Percentiles rank a stretch among this genome's conserved stretches.
Evolutionary conservation across 139 green algal genomes (phyloP).

Genomic region (Micromonas pusilla): DNA sequence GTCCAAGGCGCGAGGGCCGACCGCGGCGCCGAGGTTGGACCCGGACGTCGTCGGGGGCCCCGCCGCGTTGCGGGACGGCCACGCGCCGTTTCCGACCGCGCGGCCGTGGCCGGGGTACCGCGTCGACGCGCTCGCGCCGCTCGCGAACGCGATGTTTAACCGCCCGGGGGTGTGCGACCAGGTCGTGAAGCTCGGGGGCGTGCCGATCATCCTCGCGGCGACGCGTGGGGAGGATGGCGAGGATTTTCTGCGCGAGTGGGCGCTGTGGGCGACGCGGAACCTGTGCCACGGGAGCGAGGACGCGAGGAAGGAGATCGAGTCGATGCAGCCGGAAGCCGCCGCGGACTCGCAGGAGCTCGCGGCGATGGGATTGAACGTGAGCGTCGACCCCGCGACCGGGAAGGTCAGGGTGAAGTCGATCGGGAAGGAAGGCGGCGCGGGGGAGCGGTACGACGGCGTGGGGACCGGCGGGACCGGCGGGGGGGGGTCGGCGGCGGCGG

Average conservation of each 20-base stretch:
- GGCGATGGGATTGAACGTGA: slow-evolving; percentile 51
- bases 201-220: slow-evolving; percentile 7
- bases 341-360: slow-evolving; percentile 55
- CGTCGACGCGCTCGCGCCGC: neutral
- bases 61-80: neutral
- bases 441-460: neutral
- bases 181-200: slow-evolving; percentile 7
- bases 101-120: slow-evolving; percentile 10
- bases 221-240: slow-evolving; percentile 22
- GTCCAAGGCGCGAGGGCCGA: slow-evolving; percentile 13
- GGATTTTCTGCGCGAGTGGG: slow-evolving; percentile 72
- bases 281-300: slow-evolving; percentile 61
- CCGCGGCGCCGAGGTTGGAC: neutral
- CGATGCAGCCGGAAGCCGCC: slow-evolving; percentile 35
- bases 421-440: neutral
- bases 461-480: neutral
- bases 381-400: slow-evolving; percentile 56
- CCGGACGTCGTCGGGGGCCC: neutral
- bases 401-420: slow-evolving; percentile 45
- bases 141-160: slow-evolving; percentile 1
- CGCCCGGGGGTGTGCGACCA: slow-evolving; percentile 1
- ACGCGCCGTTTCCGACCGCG: neutral
- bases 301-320: slow-evolving; percentile 36
- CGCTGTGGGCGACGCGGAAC: slow-evolving; percentile 81
- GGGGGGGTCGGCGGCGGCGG: neutral